Evolutionary conservation across 1,139 yeast species (phyloP).

Genomic region (Debaryomyces fabryi): DNA sequence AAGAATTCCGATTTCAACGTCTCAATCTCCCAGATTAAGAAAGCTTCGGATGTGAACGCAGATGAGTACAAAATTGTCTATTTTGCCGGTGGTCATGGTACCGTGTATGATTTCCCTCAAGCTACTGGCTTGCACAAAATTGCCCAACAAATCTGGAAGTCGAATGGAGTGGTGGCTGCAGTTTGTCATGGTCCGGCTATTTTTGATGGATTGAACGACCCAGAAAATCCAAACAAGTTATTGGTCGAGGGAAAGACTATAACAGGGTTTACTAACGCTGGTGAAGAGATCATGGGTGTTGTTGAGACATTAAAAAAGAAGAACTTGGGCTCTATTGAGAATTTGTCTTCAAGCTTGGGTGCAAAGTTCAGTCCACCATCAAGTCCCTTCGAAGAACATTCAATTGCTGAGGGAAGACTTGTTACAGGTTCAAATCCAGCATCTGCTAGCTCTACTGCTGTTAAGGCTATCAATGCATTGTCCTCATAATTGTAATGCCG

Average conservation of each 20-base stretch:
- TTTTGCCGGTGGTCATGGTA: constrained; percentile 69
- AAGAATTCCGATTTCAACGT: constrained; percentile 39
- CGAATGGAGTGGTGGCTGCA: constrained; percentile 60
- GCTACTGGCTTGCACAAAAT: constrained; percentile 50
- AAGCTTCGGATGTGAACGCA: constrained; percentile 47
- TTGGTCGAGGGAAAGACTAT: constrained; percentile 54
- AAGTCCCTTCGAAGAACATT: constrained; percentile 56
- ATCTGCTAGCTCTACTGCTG: constrained; percentile 56
- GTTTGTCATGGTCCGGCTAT: constrained; percentile 71
- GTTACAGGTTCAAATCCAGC: constrained; percentile 69
- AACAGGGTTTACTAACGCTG: constrained; percentile 64
- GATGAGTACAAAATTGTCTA: constrained; percentile 55
- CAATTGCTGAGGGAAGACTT: constrained; percentile 55
- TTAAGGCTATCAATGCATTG: constrained; percentile 21
- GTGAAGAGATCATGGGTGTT: constrained; percentile 48
- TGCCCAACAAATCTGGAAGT: constrained; percentile 48
- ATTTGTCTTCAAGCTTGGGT: constrained; percentile 38
- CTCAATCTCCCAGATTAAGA: constrained; percentile 37
- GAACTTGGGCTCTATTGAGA: constrained; percentile 37
- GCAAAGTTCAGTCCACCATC: constrained; percentile 49
- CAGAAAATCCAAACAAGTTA: constrained; percentile 39
- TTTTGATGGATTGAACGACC: constrained; percentile 48
- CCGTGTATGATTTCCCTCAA: constrained; percentile 58
- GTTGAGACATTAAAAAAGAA: constrained; percentile 34
- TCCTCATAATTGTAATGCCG: background rate